Base-by-base conservation (phyloP, 106 monocot species). In the Xerophyta viscosa region DNA sequence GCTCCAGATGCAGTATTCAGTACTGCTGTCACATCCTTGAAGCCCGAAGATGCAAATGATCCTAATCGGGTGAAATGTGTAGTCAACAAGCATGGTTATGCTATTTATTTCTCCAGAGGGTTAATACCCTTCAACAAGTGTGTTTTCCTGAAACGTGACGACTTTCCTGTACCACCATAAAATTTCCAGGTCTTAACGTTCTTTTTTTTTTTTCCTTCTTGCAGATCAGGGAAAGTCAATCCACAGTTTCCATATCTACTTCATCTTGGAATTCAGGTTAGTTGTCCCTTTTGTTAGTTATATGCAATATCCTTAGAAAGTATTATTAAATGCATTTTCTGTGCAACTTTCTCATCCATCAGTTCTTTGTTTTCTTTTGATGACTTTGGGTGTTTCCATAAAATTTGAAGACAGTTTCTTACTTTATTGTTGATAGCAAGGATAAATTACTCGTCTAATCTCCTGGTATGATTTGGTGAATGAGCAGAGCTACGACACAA, bases 1-100 rank as follows among this genome's bases (percentile, higher is more conserved):
- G 66, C 84, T 62, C 88, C 84, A 69, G 94, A 94, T 81, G 94
- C 94, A 31, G 94, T 94, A 20, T 94, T 94, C 57, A 94, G 94
- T 46, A 94, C 94, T 65, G 94, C 88, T 56, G 84, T 94, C 19
- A 81, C 94, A 52, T 65, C 84, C 20, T 66, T 94, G 52, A 94
- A 94, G 66, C 88, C 84, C 53, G 94, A 81, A 70, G 83, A 94
- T 68, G 84, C 64, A 33, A 54, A 55, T 47, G 84, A 94, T 52
- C 64, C 94, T 23, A 94, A 94, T 66, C 71, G 88, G 48, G 94
- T 94, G 9, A 94, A 94, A 33, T 94, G 94, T 73, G 64, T 94
- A 20, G 71, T 94, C n/a, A 72, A 94, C 54, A 88, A 73, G 42
- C 67, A 52, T 24, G 88, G 88, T 50, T 94, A 88, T 81, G 94